Evolutionary conservation across 768 basidiomycete genomes (phyloP), one percentile per base, ranked within the genome.

Genomic region (Coprinopsis cinerea): DNA sequence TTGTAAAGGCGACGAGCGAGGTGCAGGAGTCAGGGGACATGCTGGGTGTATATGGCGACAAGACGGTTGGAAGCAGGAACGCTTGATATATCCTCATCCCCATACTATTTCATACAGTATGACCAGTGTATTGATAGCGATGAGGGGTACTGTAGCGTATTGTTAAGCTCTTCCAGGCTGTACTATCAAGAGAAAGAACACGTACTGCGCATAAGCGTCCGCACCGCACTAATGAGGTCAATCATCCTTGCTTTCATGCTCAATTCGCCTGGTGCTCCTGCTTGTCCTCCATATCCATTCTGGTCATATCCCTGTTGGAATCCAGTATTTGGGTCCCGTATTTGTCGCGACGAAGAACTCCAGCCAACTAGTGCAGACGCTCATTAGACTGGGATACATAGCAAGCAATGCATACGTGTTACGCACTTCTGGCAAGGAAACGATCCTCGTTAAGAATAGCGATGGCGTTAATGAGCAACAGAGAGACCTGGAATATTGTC

Each of bases 121-220:
- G 57, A 98, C 81, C 58, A 90, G 65, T 47, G 92, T 77, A 68
- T 98, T 98, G 44, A 89, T 61, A 28, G 75, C 82, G 63, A 98
- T 97, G 37, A 98, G 73, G 30, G 94, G 94, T 76, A 98, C 94
- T 98, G 53, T 18, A 58, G 25, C 44, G 43, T 46, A 6, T 17
- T 51, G 47, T 42, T 25, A 45, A 49, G 47, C 43, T 14, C n/a
- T 20, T 20, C n/a, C n/a, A n/a, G 44, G 42, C 39, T 37, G 14
- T 22, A 37, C 4, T 39, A 49, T 10, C 70, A 43, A 47, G 11
- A 46, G 48, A 39, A 47, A 18, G 51, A 30, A 30, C 35, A 82
- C 94, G 74, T 65, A 99, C 95, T 92, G 67, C 95, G 82, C 90
- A 98, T 91, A 59, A 99, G 76, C 40, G 95, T 98, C 69, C 95